Evolutionary conservation across 805 yeast genomes (phyloP).

Genomic region (Yarrowia deformans): DNA sequence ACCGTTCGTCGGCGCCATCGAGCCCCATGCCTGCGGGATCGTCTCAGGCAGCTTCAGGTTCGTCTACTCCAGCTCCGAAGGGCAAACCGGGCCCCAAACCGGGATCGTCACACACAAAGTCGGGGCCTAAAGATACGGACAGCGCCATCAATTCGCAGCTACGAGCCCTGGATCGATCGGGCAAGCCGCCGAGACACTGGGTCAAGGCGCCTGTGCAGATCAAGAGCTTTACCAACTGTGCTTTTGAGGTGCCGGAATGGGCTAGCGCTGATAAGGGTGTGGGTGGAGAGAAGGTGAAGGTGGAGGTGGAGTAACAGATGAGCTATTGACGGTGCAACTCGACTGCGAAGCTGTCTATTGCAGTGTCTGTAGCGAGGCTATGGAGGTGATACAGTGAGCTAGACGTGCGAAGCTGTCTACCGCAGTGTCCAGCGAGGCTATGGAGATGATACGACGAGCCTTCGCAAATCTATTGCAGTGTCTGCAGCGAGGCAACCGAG

Average conservation of each 20-base stretch:
- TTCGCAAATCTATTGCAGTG: too few species aligned
- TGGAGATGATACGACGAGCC: too few species aligned
- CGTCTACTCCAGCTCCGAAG: conserved; percentile 38
- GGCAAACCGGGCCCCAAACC: conserved; percentile 38
- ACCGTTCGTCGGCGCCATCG: conserved; percentile 35
- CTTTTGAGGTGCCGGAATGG: conserved; percentile 53
- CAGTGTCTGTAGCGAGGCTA: too few species aligned
- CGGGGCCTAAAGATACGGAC: conserved; percentile 46
- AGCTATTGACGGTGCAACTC: too few species aligned
- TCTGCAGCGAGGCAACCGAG: too few species aligned
- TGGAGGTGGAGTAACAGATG: conserved; percentile 47
- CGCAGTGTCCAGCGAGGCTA: too few species aligned
- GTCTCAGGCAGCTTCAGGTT: conserved; percentile 19
- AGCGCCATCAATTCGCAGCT: conserved; percentile 50
- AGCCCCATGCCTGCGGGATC: conserved; percentile 12
- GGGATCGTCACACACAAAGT: conserved; percentile 39
- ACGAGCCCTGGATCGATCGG: conserved; percentile 55
- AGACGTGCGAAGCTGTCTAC: too few species aligned
- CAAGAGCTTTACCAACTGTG: conserved; percentile 57
- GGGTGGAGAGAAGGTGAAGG: conserved; percentile 11
- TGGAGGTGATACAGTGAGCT: too few species aligned
- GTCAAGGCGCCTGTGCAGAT: conserved; percentile 52
- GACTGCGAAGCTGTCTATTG: too few species aligned
- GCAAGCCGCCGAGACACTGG: conserved; percentile 58
- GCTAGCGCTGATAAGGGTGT: conserved; percentile 34